Percentiles rank a stretch among this genome's conserved stretches.
Evolutionary conservation across 306 rosid species (phyloP).

Genomic region (Arachis hypogaea): DNA sequence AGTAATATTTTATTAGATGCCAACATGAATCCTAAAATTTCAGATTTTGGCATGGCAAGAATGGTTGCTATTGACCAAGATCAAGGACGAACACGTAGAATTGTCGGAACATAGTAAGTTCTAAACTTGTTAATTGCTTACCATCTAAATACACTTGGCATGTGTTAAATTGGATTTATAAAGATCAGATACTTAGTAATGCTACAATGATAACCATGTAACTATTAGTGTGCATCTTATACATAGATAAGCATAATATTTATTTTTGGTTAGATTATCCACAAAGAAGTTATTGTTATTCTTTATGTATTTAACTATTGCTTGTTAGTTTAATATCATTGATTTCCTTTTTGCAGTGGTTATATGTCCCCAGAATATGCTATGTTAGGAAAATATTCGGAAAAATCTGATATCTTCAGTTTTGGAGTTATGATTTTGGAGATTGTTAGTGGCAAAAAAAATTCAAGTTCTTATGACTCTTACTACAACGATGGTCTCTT

Average conservation of each 20-base stretch:
- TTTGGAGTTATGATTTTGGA: constrained; percentile 49
- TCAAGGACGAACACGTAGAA: constrained; percentile 37
- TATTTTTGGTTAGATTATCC: background rate
- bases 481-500: background rate
- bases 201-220: background rate
- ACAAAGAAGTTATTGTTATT: background rate
- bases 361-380: constrained; percentile 50
- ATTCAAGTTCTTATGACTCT: background rate
- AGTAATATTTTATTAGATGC: constrained; percentile 48
- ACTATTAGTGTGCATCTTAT: background rate
- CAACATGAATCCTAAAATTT: constrained; percentile 49
- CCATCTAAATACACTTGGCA: background rate
- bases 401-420: constrained; percentile 47
- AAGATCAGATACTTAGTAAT: background rate
- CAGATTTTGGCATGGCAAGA: constrained; percentile 56
- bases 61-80: constrained; percentile 32
- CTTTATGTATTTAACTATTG: background rate
- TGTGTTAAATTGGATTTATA: too few species aligned
- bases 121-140: background rate
- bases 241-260: background rate
- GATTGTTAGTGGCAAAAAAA: constrained; percentile 42
- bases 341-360: constrained; percentile 21
- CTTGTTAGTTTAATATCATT: background rate
- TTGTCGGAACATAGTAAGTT: constrained; percentile 59
- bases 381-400: constrained; percentile 43